phyloP scores from a whole-genome alignment of 1,284 basidiomycete species.

The Albatrellus sp. region DNA sequence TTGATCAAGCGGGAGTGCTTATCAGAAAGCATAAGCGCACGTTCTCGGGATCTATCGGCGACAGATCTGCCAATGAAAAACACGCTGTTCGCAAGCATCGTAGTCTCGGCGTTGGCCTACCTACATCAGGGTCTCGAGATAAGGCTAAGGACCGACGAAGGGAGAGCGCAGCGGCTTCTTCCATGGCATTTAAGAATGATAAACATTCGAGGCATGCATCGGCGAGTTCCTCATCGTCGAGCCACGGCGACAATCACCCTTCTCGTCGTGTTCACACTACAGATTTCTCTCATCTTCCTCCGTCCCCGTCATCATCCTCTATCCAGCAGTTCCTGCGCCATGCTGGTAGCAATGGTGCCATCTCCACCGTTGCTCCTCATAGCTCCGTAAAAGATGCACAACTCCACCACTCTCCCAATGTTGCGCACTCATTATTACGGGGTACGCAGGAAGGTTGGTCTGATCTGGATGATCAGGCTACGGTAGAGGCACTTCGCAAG shows the following conservation, averaged over 20 bases:
- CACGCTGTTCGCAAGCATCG: constrained; percentile 52
- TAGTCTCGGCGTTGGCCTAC: constrained; percentile 47
- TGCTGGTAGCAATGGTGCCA: constrained; percentile 30
- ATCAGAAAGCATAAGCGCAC: constrained; percentile 30
- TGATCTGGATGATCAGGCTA: constrained; percentile 74
- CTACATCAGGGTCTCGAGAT: constrained; percentile 29
- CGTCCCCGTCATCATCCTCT: constrained; percentile 75
- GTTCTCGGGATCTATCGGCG: constrained; percentile 15
- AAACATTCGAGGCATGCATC: constrained; percentile 56
- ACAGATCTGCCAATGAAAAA: constrained; percentile 39
- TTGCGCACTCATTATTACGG: constrained; percentile 68
- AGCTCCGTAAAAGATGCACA: constrained; percentile 32
- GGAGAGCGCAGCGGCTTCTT: constrained; percentile 44
- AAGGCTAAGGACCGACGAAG: constrained; percentile 52
- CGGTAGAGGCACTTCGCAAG: constrained; percentile 86
- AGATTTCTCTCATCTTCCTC: constrained; percentile 84
- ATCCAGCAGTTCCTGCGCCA: constrained; percentile 74
- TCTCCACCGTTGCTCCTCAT: constrained; percentile 31
- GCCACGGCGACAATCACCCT: constrained; percentile 33
- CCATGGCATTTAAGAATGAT: constrained; percentile 19
- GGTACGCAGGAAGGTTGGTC: constrained; percentile 80
- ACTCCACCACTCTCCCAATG: constrained; percentile 44
- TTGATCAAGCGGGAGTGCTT: constrained; percentile 54
- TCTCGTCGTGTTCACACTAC: constrained; percentile 48
- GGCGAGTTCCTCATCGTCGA: constrained; percentile 52